Percentiles rank a stretch among this genome's conserved stretches.
These are phyloP conservation scores for Cyclotella sp. DNA, from an alignment of 108 stramenopile genomes.

Conservation along the genomic window DNA sequence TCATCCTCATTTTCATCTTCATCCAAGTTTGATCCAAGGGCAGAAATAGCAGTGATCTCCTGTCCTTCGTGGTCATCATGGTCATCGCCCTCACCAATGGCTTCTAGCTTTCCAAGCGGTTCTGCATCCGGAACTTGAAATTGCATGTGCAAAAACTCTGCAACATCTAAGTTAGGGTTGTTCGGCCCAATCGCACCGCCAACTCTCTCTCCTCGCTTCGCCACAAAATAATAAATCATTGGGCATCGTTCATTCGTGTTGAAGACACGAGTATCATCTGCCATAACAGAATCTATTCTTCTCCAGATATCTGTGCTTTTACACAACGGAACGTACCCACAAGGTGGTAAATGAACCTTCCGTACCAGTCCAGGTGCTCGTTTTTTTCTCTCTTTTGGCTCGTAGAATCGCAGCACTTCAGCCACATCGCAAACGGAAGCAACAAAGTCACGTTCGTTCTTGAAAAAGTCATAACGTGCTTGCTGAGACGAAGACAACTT, in stretches of 20 bases:
- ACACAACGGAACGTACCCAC: conserved; percentile 92
- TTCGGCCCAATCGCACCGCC: conserved; percentile 46
- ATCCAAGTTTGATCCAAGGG: conserved; percentile 12
- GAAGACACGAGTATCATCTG: conserved; percentile 92
- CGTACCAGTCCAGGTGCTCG: conserved; percentile 75
- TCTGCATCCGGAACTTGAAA: conserved; percentile 70
- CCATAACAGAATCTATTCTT: conserved; percentile 74
- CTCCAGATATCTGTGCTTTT: conserved; percentile 92
- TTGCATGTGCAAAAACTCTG: conserved; percentile 91
- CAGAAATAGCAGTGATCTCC: conserved; percentile 14
- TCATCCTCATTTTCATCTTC: conserved; percentile 38
- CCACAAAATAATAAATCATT: conserved; percentile 93
- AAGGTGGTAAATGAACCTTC: conserved; percentile 77
- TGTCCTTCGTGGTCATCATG: conserved; percentile 43
- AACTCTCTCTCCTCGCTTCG: conserved; percentile 72
- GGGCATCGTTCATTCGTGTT: conserved; percentile 97
- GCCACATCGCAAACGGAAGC: conserved; percentile 90
- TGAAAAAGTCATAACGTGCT: conserved; percentile 91
- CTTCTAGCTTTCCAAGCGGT: conserved; percentile 30
- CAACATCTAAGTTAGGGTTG: conserved; percentile 90
- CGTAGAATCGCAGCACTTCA: conserved; percentile 94
- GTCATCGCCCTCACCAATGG: conserved; percentile 56
- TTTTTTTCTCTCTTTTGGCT: conserved; percentile 81
- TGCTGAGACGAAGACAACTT: conserved; percentile 77
- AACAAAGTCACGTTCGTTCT: conserved; percentile 92